Evolutionary conservation across 139 green algal species (phyloP), one percentile per base, ranked within the genome.

Genomic region (Chlamydomonas sphaeroides): DNA sequence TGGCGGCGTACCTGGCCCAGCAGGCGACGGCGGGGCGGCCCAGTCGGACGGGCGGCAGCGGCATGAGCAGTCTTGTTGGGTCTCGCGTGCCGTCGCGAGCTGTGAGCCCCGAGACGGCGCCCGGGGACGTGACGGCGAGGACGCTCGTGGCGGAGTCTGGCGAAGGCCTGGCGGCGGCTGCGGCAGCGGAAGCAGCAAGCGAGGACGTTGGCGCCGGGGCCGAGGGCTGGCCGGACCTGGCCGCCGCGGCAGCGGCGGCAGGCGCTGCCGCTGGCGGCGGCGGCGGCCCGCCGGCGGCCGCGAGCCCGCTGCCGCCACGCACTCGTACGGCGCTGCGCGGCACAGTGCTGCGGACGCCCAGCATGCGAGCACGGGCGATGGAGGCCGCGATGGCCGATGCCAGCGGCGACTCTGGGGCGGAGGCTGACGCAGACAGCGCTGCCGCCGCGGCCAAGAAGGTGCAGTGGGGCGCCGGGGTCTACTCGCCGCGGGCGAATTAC

Each of bases 391-490:
- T 28, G 53, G 53, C 33, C 48, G 69, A 53, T 14, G 11, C n/a
- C 35, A 33, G 53, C 51, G 33, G 53, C 45, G 18, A 30, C 7
- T 32, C 32, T 65, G 49, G 39, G 15, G 69, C 14, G 2, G 68
- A 17, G n/a, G 18, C 30, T 23, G 28, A 32, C 69, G 68, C 30
- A 8, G 42, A 53, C 48, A 65, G 45, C 48, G 41, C 69, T 10
- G n/a, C 69, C 71, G 61, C n/a, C 49, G 71, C 35, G 25, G 33
- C 45, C 38, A 70, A 70, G 15, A 59, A 57, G 8, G 74, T 80
- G 74, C 74, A 80, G 59, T 80, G 74, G 74, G 74, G 74, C 41
- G 59, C 39, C 18, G 62, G 33, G 0, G 74, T 80, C 14, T 51
- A 32, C 33, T 69, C 72, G 26, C 72, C 72, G 25, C 66, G 38